Evolutionary conservation across 805 yeast genomes (phyloP).

Genomic region (Metschnikowia koreensis): DNA sequence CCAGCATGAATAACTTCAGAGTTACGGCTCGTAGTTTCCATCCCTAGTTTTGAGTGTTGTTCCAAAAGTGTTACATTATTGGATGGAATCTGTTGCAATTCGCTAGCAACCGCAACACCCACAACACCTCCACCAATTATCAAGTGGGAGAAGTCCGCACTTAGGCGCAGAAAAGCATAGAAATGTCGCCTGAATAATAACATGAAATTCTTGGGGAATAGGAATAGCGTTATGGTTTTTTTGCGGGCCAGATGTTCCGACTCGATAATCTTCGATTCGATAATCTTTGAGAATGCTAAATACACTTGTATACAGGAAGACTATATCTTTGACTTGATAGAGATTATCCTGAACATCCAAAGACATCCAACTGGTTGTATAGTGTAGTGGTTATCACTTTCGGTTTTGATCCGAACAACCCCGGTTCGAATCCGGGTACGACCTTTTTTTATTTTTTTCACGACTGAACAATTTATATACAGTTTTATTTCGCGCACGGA

Average conservation of each 20-base stretch:
- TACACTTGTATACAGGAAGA: neutral
- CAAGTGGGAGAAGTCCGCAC: constrained; percentile 63
- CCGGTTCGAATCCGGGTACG: constrained; percentile 87
- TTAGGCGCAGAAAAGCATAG: neutral
- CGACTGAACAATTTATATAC: neutral
- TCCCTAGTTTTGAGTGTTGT: constrained; percentile 61
- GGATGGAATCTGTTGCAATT: constrained; percentile 45
- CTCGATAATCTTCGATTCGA: neutral
- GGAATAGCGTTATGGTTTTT: neutral
- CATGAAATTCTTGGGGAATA: neutral
- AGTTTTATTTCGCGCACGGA: neutral
- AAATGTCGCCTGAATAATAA: constrained; percentile 1
- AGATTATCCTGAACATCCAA: no score
- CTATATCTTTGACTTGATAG: no score
- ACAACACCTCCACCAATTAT: constrained; percentile 85
- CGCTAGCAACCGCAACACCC: constrained; percentile 78
- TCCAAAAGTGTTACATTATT: constrained; percentile 66
- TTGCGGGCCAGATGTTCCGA: neutral
- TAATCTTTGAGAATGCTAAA: neutral
- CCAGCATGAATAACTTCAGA: constrained; percentile 95
- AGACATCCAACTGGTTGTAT: constrained; percentile 37
- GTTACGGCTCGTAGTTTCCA: constrained; percentile 85
- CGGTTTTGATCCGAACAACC: constrained; percentile 81
- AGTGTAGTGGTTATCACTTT: constrained; percentile 82
- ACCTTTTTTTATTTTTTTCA: constrained; percentile 40